These are phyloP conservation scores for Cymbopogon citratus DNA, from an alignment of 176 grass and related monocot species.

Conservation along the genomic window DNA sequence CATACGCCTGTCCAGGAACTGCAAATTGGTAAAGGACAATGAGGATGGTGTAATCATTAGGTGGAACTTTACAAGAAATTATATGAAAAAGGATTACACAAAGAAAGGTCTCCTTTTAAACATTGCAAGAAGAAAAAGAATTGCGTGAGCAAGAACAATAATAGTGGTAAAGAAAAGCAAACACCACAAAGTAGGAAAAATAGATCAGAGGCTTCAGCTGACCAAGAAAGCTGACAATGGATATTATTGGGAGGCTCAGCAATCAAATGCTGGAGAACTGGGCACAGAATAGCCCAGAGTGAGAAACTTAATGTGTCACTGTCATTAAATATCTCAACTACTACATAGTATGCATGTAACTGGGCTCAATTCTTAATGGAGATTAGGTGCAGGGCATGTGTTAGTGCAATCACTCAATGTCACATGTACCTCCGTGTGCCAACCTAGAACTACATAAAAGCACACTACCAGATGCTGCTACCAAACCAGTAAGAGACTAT, in stretches of 20 bases:
- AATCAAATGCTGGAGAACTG: background rate
- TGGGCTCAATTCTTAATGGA: background rate
- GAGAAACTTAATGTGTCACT: background rate
- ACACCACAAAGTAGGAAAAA: background rate
- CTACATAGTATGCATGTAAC: background rate
- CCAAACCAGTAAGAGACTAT: conserved; percentile 3
- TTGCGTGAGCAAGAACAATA: background rate
- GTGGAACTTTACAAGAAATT: background rate
- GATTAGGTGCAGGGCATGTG: background rate
- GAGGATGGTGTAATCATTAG: conserved; percentile 4
- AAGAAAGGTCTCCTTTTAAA: background rate
- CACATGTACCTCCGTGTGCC: conserved; percentile 16
- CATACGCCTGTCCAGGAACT: conserved; percentile 77
- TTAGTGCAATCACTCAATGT: conserved; percentile 11
- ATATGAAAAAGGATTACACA: background rate
- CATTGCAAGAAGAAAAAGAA: background rate
- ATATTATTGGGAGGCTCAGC: conserved; percentile 2
- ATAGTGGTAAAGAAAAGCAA: background rate
- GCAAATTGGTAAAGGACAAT: conserved; percentile 13
- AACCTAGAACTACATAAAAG: conserved; percentile 6
- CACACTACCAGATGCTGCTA: conserved; percentile 20
- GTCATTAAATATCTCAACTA: background rate
- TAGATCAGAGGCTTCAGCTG: background rate
- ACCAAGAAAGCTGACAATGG: background rate
- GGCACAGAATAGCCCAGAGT: background rate